Conservation (phyloP, 1,284 basidiomycete genomes). For the Ganoderma resinaceum region DNA sequence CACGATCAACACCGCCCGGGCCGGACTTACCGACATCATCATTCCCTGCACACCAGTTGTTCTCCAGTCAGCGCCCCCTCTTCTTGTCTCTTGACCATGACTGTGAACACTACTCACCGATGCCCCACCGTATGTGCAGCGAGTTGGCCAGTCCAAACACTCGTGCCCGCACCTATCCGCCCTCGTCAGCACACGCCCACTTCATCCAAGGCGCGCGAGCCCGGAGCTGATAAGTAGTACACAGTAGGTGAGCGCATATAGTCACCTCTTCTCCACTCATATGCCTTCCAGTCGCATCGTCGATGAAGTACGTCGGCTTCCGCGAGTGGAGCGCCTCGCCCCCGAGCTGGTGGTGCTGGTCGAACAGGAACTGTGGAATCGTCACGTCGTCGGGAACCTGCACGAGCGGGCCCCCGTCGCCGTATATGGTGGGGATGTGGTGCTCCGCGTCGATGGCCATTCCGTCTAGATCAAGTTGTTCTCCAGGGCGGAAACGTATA, state of each 20-base stretch:
- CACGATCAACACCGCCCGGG: neutral
- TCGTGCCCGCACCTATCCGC: slow-evolving; percentile 52
- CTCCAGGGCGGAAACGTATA: neutral
- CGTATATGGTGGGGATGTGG: slow-evolving; percentile 29
- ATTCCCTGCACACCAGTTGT: slow-evolving; percentile 38
- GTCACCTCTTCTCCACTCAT: slow-evolving; percentile 28
- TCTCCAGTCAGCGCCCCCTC: neutral
- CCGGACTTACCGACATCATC: slow-evolving; percentile 57
- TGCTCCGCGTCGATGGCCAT: neutral
- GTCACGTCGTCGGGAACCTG: slow-evolving; percentile 74
- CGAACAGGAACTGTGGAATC: slow-evolving; percentile 78
- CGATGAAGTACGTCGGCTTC: slow-evolving; percentile 62
- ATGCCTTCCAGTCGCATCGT: slow-evolving; percentile 62
- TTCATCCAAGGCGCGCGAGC: slow-evolving; percentile 22
- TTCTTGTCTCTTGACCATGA: neutral
- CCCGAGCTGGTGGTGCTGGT: slow-evolving; percentile 54
- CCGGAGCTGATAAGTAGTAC: neutral
- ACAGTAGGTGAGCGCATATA: slow-evolving; percentile 38
- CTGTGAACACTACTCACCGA: slow-evolving; percentile 38
- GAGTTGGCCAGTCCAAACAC: slow-evolving; percentile 70
- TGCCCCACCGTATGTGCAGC: slow-evolving; percentile 57
- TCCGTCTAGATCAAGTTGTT: neutral
- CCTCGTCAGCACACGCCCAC: slow-evolving; percentile 8
- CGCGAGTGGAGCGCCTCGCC: slow-evolving; percentile 47
- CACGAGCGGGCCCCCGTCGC: slow-evolving; percentile 47